These are phyloP conservation scores for Cyberlindnera maritima DNA, from an alignment of 805 yeast genomes.

Conservation along the genomic window DNA sequence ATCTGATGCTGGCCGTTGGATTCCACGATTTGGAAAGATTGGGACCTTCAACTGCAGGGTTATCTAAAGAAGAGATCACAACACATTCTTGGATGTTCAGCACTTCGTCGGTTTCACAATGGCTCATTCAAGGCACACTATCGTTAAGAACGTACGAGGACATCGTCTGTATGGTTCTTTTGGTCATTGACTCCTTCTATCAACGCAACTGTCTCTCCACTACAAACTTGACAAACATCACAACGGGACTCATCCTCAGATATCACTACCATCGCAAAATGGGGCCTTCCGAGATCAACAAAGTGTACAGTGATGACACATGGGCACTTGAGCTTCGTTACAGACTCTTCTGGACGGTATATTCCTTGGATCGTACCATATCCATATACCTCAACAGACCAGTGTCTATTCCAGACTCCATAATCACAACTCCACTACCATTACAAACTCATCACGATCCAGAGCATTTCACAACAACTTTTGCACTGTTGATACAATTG, in stretches of 20 bases:
- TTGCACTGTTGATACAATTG: conserved; percentile 42
- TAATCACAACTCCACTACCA: conserved; percentile 47
- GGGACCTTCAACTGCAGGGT: conserved; percentile 2
- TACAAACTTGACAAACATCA: conserved; percentile 51
- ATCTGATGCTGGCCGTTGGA: conserved; percentile 21
- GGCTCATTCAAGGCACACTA: conserved; percentile 23
- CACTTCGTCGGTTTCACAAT: conserved; percentile 5
- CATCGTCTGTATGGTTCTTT: conserved; percentile 39
- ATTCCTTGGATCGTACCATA: conserved; percentile 46
- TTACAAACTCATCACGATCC: conserved; percentile 37
- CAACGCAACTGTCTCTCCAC: conserved; percentile 52
- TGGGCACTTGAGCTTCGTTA: conserved; percentile 39
- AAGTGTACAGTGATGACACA: conserved; percentile 23
- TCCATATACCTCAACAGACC: conserved; percentile 52
- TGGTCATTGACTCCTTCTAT: conserved; percentile 54
- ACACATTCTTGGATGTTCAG: conserved; percentile 12
- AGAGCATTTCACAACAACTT: conserved; percentile 38
- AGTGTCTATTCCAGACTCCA: conserved; percentile 47
- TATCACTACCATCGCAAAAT: conserved; percentile 43
- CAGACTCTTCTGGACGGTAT: conserved; percentile 48
- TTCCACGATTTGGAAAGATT: conserved; percentile 19
- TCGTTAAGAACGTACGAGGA: conserved; percentile 41
- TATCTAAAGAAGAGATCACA: conserved; percentile 14
- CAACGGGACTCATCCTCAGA: conserved; percentile 43
- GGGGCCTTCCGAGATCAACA: conserved; percentile 4